Conservation (phyloP, 805 yeast species). For the Starmerella vitae region DNA sequence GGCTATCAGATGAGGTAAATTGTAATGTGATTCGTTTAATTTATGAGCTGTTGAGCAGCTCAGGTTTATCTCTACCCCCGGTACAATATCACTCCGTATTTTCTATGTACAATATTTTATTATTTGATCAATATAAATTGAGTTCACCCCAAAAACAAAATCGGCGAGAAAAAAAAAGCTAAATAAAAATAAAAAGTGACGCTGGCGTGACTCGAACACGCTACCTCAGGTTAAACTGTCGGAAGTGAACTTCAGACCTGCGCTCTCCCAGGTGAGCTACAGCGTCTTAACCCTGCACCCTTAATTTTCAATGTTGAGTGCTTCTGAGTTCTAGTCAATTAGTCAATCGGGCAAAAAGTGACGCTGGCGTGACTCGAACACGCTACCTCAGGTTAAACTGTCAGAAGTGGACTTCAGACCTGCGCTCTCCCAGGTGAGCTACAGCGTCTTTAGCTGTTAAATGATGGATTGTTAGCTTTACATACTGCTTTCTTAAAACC, state of each 20-base stretch:
- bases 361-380: conserved; percentile 11
- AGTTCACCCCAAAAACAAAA: background rate
- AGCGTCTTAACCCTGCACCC: conserved; percentile 25
- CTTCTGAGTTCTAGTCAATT: background rate
- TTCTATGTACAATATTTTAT: no score
- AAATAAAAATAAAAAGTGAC: conserved; percentile 23
- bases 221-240: conserved; percentile 56
- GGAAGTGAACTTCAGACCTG: conserved; percentile 32
- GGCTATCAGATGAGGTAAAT: no score
- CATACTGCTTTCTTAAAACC: no score
- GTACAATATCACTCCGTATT: no score
- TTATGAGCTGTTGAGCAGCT: no score
- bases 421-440: conserved; percentile 13
- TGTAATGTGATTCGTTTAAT: no score
- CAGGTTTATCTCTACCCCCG: no score
- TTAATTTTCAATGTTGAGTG: background rate
- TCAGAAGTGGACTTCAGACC: conserved; percentile 10
- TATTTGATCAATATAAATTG: no score
- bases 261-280: conserved; percentile 41
- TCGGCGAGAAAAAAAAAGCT: background rate
- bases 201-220: conserved; percentile 70
- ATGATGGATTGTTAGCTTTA: no score
- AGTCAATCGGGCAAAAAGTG: conserved; percentile 5
- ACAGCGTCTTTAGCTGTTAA: conserved; percentile 6
- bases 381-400: conserved; percentile 11